Conservation (phyloP, 257 asterid species). For the Lavandula angustifolia region DNA sequence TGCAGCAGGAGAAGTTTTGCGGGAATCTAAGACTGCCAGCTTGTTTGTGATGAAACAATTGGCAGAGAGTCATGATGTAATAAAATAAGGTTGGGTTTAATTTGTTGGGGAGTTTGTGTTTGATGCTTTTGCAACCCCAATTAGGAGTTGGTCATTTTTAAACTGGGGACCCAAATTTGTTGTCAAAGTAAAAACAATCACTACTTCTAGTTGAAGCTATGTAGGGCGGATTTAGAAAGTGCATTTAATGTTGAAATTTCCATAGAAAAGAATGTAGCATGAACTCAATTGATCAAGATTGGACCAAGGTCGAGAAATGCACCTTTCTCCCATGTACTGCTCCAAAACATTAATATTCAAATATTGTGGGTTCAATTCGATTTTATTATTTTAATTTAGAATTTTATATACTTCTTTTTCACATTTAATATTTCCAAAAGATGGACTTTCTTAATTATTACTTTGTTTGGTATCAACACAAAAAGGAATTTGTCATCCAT, state of each 20-base stretch:
- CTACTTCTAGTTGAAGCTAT: conserved; percentile 31
- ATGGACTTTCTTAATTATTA: conserved; percentile 26
- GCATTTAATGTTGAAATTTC: no score
- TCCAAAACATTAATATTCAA: conserved; percentile 34
- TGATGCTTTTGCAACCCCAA: conserved; percentile 47
- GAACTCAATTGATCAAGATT: not conserved
- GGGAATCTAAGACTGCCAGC: conserved; percentile 55
- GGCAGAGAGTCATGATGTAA: conserved; percentile 69
- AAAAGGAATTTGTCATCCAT: conserved; percentile 11
- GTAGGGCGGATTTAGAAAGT: no score
- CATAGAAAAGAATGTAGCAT: not conserved
- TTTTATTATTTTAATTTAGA: not conserved
- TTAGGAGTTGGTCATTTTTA: conserved; percentile 30
- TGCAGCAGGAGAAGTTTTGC: not conserved
- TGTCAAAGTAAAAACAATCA: conserved; percentile 43
- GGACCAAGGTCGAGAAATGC: conserved; percentile 39
- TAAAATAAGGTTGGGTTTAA: conserved; percentile 43
- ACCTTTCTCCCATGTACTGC: conserved; percentile 40
- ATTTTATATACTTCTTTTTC: not conserved
- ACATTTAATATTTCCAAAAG: conserved; percentile 30
- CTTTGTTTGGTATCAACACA: conserved; percentile 7
- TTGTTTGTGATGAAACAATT: conserved; percentile 66
- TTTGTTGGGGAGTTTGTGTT: conserved; percentile 37
- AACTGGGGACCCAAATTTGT: conserved; percentile 49
- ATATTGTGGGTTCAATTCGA: conserved; percentile 24